These are phyloP conservation scores for Penicillium glabrum DNA, from an alignment of 2,329 filamentous ascomycete species.

Conservation along the genomic window DNA sequence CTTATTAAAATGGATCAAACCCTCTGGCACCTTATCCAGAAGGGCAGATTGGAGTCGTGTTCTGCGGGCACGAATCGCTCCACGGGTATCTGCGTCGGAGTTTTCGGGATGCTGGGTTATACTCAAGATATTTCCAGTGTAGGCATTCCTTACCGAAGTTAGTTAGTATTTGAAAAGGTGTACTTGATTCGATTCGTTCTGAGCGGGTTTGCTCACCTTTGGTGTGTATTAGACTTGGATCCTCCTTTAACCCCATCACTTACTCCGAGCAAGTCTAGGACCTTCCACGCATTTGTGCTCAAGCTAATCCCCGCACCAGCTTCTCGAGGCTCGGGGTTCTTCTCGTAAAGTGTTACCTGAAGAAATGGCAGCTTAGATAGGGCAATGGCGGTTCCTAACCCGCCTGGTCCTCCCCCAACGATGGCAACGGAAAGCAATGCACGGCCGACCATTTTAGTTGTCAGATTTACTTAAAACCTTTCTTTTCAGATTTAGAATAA, in stretches of 20 bases:
- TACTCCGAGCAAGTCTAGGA: slow-evolving; percentile 48
- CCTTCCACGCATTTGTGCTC: slow-evolving; percentile 49
- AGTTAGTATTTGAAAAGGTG: background rate
- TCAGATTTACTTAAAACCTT: no score
- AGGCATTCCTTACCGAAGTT: slow-evolving; percentile 5
- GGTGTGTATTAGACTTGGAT: slow-evolving; percentile 25
- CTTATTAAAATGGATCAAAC: slow-evolving; percentile 47
- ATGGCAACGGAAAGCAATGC: slow-evolving; percentile 30
- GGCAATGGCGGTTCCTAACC: slow-evolving; percentile 48
- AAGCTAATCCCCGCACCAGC: slow-evolving; percentile 52
- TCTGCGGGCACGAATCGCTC: slow-evolving; percentile 28
- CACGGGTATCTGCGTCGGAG: slow-evolving; percentile 13
- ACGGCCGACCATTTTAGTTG: slow-evolving; percentile 8
- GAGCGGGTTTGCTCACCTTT: slow-evolving; percentile 5
- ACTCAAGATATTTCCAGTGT: slow-evolving; percentile 11
- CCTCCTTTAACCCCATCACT: slow-evolving; percentile 40
- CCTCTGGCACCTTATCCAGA: slow-evolving; percentile 46
- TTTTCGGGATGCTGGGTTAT: slow-evolving; percentile 26
- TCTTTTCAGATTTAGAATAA: background rate
- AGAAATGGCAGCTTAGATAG: slow-evolving; percentile 44
- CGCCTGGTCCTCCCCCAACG: slow-evolving; percentile 40
- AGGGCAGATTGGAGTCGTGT: slow-evolving; percentile 51
- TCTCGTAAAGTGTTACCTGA: slow-evolving; percentile 47
- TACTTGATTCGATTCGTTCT: background rate
- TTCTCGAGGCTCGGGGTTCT: slow-evolving; percentile 47